These are phyloP conservation scores for Plasmodium knowlesi DNA, from an alignment of 169 alveolate species.

Conservation along the genomic window DNA sequence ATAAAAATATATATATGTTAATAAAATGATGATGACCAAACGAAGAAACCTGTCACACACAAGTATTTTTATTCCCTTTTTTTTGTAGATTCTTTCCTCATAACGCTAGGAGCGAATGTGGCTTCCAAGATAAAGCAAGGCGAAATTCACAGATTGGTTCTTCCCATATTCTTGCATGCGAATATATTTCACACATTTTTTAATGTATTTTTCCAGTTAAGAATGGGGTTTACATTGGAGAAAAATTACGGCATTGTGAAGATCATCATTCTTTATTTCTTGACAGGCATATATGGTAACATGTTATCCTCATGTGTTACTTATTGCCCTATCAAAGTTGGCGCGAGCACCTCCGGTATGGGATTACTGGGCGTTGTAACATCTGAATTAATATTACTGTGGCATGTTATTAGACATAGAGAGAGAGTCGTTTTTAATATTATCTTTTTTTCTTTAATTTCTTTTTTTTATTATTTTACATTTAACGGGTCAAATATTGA, in stretches of 20 bases:
- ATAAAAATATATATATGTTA: background rate
- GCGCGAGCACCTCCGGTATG: slow-evolving; percentile 90
- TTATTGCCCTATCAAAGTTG: slow-evolving; percentile 85
- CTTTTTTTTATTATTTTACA: slow-evolving; percentile 83
- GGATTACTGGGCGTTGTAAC: slow-evolving; percentile 87
- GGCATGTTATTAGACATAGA: slow-evolving; percentile 86
- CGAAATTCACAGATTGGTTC: slow-evolving; percentile 87
- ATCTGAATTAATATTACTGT: slow-evolving; percentile 85
- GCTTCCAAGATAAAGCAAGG: slow-evolving; percentile 84
- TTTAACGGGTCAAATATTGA: slow-evolving; percentile 85
- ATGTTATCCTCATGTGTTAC: slow-evolving; percentile 84
- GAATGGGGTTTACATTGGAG: slow-evolving; percentile 87
- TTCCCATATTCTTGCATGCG: slow-evolving; percentile 87
- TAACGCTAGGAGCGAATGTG: slow-evolving; percentile 83
- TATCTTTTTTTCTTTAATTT: slow-evolving; percentile 80
- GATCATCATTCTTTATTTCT: slow-evolving; percentile 78
- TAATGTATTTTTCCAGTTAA: slow-evolving; percentile 86
- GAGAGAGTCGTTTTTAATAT: slow-evolving; percentile 85
- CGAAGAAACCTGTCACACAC: background rate
- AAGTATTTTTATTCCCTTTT: slow-evolving; percentile 12
- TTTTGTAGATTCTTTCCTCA: slow-evolving; percentile 74
- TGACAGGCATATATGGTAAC: slow-evolving; percentile 85
- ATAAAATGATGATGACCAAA: background rate
- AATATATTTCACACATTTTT: slow-evolving; percentile 86
- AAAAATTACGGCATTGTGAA: slow-evolving; percentile 82